These are phyloP conservation scores for Yamadazyma siamensis DNA, from an alignment of 1,139 yeast species.

Conservation along the genomic window DNA sequence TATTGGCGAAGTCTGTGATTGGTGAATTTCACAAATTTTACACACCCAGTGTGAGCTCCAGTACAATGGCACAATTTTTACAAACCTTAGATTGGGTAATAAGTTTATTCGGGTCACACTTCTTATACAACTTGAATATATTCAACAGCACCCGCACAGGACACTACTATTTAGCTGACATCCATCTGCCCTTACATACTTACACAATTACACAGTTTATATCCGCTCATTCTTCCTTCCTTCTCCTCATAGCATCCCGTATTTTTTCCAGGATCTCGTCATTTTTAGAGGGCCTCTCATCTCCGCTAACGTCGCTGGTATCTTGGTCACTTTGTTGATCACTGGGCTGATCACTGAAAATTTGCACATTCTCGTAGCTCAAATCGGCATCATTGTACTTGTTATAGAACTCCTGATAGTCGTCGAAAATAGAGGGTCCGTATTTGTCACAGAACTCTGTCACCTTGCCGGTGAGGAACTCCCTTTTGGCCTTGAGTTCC, in stretches of 20 bases:
- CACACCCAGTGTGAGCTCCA: no score
- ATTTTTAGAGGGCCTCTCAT: no score
- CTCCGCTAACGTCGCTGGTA: conserved; percentile 4
- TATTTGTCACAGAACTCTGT: conserved; percentile 65
- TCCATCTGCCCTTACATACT: no score
- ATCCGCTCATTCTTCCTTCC: background rate
- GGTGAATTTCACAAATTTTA: no score
- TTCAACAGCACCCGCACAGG: no score
- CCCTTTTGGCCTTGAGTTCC: conserved; percentile 53
- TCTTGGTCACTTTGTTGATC: conserved; percentile 9
- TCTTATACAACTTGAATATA: no score
- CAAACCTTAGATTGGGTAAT: no score
- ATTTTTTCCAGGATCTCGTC: background rate
- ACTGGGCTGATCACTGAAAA: conserved; percentile 25
- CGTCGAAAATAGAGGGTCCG: conserved; percentile 80
- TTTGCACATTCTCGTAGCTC: conserved; percentile 21
- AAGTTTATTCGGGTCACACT: no score
- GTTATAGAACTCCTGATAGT: conserved; percentile 37
- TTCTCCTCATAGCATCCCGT: background rate
- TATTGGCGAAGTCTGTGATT: no score
- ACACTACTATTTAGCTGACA: no score
- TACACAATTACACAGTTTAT: background rate
- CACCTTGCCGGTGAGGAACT: conserved; percentile 54
- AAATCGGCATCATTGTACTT: conserved; percentile 21
- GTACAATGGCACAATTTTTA: no score